phyloP scores from a whole-genome alignment of 371 early-diverging fungal genomes.

The Cokeromyces recurvatus region DNA sequence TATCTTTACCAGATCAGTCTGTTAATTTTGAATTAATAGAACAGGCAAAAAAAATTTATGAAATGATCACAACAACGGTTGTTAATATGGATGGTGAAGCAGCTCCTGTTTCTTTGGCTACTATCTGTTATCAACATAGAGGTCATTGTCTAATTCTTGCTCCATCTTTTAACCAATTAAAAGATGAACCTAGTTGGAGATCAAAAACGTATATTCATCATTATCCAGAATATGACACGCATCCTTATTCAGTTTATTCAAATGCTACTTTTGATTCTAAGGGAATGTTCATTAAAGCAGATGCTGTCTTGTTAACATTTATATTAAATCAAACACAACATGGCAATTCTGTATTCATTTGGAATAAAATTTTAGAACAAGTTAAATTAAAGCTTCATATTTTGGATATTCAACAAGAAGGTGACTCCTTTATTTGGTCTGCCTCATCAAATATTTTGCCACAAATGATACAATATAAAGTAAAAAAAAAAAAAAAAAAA shows the following conservation, averaged over 20 bases:
- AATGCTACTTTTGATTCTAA: constrained; percentile 27
- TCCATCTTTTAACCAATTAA: constrained; percentile 28
- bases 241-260: constrained; percentile 44
- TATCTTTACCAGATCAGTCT: constrained; percentile 17
- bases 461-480: constrained; percentile 29
- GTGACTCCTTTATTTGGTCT: constrained; percentile 3
- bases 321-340: constrained; percentile 14
- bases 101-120: neutral
- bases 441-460: constrained; percentile 10
- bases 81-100: constrained; percentile 2
- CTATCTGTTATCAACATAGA: constrained; percentile 22
- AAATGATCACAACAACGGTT: constrained; percentile 14
- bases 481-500: neutral
- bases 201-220: constrained; percentile 18
- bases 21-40: constrained; percentile 21
- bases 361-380: constrained; percentile 13
- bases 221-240: constrained; percentile 7
- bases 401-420: neutral
- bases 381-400: constrained; percentile 12
- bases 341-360: constrained; percentile 8
- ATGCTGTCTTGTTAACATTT: constrained; percentile 37
- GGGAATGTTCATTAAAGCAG: constrained; percentile 35
- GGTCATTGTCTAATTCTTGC: constrained; percentile 51
- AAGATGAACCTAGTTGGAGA: constrained; percentile 24
- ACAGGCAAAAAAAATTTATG: constrained; percentile 18